Evolutionary conservation across 345 rosid species (phyloP), one percentile per base, ranked within the genome.

Genomic region (Eucalyptus virginea): DNA sequence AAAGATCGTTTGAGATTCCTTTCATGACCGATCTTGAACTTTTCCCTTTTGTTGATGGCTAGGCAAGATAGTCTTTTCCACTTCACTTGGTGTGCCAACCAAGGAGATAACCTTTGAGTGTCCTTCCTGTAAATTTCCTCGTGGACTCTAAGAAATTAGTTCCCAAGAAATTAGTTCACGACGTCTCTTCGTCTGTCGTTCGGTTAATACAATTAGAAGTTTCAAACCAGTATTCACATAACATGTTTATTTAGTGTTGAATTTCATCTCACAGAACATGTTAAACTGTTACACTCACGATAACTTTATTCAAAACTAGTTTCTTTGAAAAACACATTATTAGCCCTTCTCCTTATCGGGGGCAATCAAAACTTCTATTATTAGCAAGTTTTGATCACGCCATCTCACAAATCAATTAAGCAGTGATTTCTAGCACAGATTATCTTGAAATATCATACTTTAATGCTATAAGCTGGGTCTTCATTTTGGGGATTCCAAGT

Each of bases 101-200:
- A 60, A 9, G 15, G 69, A 28, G 14, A 62, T 28, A 28, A 62
- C 69, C 69, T 28, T 62, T 28, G 69, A 62, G 69, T 0, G 4
- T 62, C 69, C 69, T 62, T 30, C 69, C 2, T 62, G 3, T 1
- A 30, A 62, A 62, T 62, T 30, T 30, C 69, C 32, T 28, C 0
- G 8, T 62, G 32, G 69, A 13, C 32, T 62, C 34, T 30, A 28
- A 60, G 15, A 60, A 60, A 58, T 58, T 58, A 5, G n/a, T 28
- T 60, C 67, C 65, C 3, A 28, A 60, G 1, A 28, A 60, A 60
- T 60, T 60, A 28, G 32, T 62, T 62, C 69, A n/a, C 2, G 13
- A 11, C 62, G 2, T 28, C 69, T 11, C 4, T 12, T 12, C 0
- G 5, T 62, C 9, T 28, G 0, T 30, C 4, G 0, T 30, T 62